Evolutionary conservation across 31 red algal genomes (phyloP), one percentile per base, ranked within the genome.

Genomic region (Porphyra umbilicalis): DNA sequence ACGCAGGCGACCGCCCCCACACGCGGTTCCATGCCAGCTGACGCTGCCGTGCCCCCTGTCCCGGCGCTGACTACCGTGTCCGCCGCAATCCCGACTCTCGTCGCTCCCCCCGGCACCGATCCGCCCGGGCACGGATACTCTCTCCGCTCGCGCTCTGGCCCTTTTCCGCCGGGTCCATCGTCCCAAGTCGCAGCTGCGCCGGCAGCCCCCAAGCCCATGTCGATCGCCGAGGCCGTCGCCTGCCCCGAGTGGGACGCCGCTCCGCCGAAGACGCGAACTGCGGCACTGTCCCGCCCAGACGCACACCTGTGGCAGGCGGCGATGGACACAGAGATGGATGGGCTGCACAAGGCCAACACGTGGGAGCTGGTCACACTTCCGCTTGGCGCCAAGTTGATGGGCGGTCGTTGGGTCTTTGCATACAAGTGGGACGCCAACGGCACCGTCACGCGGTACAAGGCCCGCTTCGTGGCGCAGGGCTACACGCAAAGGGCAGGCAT

Each of bases 341-440:
- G 68, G 18, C 75, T 85, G 2, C 6, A n/a, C 1, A 13, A 85
- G 4, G 68, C 16, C 14, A 42, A 13, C 67, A 39, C 79, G 9
- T 38, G 57, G 33, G 76, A 83, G 31, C 76, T 89, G 25, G 37
- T 76, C 14, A 14, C 25, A 6, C 75, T 80, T 20, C 81, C 75
- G 8, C 36, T 7, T 35, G 33, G 79, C 35, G 36, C 74, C 32
- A 44, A 71, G 7, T 36, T 80, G 3, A 76, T 88, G 14, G 36
- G 3, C 30, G 77, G 44, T 32, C 29, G 77, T 46, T 91, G 83
- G 88, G 78, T 91, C 8, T 86, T 79, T n/a, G n/a, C n/a, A n/a
- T n/a, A n/a, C n/a, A n/a, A n/a, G n/a, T n/a, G n/a, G n/a, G n/a
- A n/a, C n/a, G n/a, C n/a, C n/a, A n/a, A n/a, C n/a, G n/a, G n/a